phyloP scores from a whole-genome alignment of 768 basidiomycete genomes.

The Pilatotrama ljubarskyi region DNA sequence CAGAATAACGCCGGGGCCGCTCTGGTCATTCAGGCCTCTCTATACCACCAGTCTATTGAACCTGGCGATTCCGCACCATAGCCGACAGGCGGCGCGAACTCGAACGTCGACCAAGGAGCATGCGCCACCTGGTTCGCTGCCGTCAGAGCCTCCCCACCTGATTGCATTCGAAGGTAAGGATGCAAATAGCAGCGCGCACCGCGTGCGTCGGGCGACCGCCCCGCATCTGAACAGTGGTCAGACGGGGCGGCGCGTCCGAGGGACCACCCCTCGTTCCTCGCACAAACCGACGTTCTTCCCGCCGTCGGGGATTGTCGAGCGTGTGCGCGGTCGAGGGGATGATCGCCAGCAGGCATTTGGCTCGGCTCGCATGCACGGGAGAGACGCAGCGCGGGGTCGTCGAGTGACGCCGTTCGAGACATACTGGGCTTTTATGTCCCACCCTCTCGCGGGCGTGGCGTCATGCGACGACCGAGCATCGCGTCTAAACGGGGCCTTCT shows the following conservation, averaged over 20 bases:
- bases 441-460: conserved; percentile 18
- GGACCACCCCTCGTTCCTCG: conserved; percentile 3
- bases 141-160: not conserved
- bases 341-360: conserved; percentile 3
- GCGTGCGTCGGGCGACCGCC: not conserved
- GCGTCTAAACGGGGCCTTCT: conserved; percentile 11
- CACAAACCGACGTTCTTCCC: conserved; percentile 12
- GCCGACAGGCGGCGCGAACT: not conserved
- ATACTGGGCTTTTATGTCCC: conserved; percentile 28
- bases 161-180: conserved; percentile 12
- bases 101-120: not conserved
- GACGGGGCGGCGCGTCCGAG: conserved; percentile 5
- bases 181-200: not conserved
- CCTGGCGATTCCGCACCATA: not conserved
- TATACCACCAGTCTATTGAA: not conserved
- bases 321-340: not conserved
- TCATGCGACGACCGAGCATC: conserved; percentile 10
- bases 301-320: conserved; percentile 1
- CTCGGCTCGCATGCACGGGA: conserved; percentile 8
- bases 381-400: conserved; percentile 13
- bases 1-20: conserved; percentile 12
- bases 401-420: conserved; percentile 12
- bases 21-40: not conserved
- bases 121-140: not conserved
- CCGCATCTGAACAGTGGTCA: conserved; percentile 9